Conservation (phyloP, 2,329 filamentous ascomycete genomes). For the Aspergillus fijiensis region DNA sequence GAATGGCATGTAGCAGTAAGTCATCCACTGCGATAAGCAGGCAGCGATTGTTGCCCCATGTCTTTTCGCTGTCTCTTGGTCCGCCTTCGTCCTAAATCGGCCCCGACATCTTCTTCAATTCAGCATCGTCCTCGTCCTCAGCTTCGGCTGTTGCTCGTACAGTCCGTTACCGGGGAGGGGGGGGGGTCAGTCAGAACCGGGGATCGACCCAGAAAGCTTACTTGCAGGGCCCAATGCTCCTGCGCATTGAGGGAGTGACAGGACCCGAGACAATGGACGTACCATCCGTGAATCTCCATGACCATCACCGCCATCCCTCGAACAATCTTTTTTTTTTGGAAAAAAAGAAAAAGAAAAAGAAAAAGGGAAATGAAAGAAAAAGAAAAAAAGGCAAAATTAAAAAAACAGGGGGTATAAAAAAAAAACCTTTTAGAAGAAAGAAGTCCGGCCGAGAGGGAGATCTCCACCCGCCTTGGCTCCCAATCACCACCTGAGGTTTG, state of each 20-base stretch:
- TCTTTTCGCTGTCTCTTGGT: no score
- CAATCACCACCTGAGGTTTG: not conserved
- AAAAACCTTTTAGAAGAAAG: constrained; percentile 5
- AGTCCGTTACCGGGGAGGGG: not conserved
- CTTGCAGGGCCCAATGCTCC: constrained; percentile 10
- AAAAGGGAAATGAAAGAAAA: no score
- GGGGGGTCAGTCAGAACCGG: not conserved
- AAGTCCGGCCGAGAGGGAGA: constrained; percentile 6
- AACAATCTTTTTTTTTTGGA: not conserved
- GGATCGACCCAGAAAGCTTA: constrained; percentile 21
- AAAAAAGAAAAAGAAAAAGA: no score
- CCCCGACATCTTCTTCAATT: not conserved
- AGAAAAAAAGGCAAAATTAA: not conserved
- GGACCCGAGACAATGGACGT: constrained; percentile 27
- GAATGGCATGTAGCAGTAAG: not conserved
- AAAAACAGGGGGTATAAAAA: not conserved
- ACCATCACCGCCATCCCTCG: not conserved
- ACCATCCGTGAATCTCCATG: constrained; percentile 8
- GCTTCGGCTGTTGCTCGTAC: not conserved
- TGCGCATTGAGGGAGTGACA: constrained; percentile 19
- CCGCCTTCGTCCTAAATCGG: not conserved
- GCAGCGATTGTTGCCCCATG: no score
- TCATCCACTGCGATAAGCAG: not conserved
- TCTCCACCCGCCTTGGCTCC: constrained; percentile 4
- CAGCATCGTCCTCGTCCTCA: not conserved